A percentile compares a stretch with the other conserved stretches of the same genome.
Evolutionary conservation across 192 early-diverging fungal genomes (phyloP).

Genomic region (Paraglomus occultum): DNA sequence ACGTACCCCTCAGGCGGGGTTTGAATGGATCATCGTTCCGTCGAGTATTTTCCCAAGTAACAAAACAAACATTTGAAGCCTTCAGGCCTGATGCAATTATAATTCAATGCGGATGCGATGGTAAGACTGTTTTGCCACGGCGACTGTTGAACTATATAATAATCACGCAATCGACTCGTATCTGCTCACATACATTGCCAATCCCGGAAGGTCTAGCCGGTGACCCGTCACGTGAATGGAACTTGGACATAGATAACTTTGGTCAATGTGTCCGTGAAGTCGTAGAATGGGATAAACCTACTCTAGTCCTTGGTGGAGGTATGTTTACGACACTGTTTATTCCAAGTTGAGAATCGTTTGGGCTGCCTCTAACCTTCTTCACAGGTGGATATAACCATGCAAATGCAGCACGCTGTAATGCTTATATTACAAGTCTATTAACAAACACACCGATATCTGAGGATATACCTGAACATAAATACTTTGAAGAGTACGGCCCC

Average conservation of each 20-base stretch:
- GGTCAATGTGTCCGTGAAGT: conserved; percentile 37
- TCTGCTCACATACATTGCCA: background rate
- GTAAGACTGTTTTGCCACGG: conserved; percentile 23
- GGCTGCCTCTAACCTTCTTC: conserved; percentile 43
- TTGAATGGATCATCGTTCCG: conserved; percentile 65
- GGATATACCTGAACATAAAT: conserved; percentile 40
- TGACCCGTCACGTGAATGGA: conserved; percentile 43
- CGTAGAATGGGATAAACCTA: conserved; percentile 36
- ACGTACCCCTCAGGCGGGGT: conserved; percentile 71
- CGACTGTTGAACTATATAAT: background rate
- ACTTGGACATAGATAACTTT: conserved; percentile 34
- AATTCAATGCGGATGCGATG: conserved; percentile 75
- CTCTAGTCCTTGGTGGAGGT: conserved; percentile 43
- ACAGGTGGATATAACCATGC: conserved; percentile 72
- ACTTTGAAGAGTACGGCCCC: conserved; percentile 41
- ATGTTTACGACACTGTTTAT: background rate
- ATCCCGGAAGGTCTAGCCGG: conserved; percentile 34
- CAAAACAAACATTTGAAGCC: conserved; percentile 46
- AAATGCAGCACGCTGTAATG: conserved; percentile 76
- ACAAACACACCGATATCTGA: conserved; percentile 31
- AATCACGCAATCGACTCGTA: background rate
- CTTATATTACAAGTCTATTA: conserved; percentile 71
- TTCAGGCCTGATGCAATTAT: conserved; percentile 73
- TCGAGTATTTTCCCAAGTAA: conserved; percentile 60
- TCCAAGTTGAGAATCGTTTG: conserved; percentile 13